Conservation (phyloP, 2,329 filamentous ascomycete species). For the Cladophialophora immunda region DNA sequence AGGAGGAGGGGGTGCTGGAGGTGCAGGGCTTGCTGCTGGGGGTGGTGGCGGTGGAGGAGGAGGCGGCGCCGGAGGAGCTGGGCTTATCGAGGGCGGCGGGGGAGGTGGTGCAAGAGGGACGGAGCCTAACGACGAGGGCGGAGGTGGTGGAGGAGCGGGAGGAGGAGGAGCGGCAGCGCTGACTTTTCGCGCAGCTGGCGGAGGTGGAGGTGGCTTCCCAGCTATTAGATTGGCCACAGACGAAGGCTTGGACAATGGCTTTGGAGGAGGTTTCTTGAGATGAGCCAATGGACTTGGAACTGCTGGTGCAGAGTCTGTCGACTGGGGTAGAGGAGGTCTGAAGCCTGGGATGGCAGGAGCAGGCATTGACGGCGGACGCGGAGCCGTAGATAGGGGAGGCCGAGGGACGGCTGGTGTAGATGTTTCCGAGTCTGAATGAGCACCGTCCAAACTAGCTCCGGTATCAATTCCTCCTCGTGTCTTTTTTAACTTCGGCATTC, state of each 20-base stretch:
- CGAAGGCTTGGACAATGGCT: constrained; percentile 63
- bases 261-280: constrained; percentile 66
- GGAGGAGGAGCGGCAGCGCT: constrained; percentile 56
- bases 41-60: constrained; percentile 56
- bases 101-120: constrained; percentile 55
- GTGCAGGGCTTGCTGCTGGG: constrained; percentile 57
- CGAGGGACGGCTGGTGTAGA: constrained; percentile 60
- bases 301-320: constrained; percentile 58
- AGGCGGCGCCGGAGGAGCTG: constrained; percentile 54
- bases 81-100: constrained; percentile 51
- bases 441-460: constrained; percentile 73
- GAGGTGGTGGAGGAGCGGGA: constrained; percentile 55
- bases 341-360: constrained; percentile 67
- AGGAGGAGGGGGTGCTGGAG: constrained; percentile 50
- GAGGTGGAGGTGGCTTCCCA: constrained; percentile 63
- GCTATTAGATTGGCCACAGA: constrained; percentile 67
- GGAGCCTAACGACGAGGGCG: constrained; percentile 52
- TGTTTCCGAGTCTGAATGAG: constrained; percentile 84
- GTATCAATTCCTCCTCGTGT: constrained; percentile 83
- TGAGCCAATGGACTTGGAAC: constrained; percentile 64
- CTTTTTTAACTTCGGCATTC: constrained; percentile 95
- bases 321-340: constrained; percentile 56
- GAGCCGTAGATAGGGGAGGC: constrained; percentile 62
- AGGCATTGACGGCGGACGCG: constrained; percentile 50
- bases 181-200: constrained; percentile 63